Percentiles rank a stretch among this genome's conserved stretches.
phyloP scores from a whole-genome alignment of 2,329 filamentous ascomycete genomes.

The Fusarium piperis region DNA sequence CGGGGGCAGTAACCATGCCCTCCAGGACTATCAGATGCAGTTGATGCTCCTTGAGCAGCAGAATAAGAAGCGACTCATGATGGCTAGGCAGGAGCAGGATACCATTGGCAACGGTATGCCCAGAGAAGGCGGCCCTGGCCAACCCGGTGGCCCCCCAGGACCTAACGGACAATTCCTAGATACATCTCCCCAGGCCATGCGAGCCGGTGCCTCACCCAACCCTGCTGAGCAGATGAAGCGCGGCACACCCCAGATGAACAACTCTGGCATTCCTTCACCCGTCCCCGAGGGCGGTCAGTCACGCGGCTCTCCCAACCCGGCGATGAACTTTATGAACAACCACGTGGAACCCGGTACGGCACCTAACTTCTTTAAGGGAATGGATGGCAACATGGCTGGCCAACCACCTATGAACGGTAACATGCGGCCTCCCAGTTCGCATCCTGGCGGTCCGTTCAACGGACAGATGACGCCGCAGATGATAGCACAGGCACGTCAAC shows the following conservation, averaged over 20 bases:
- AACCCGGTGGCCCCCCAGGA: slow-evolving; percentile 62
- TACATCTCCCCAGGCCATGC: slow-evolving; percentile 74
- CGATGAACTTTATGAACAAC: slow-evolving; percentile 70
- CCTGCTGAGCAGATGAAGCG: slow-evolving; percentile 83
- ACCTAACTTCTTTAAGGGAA: slow-evolving; percentile 68
- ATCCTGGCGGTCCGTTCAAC: slow-evolving; percentile 68
- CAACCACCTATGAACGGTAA: slow-evolving; percentile 68
- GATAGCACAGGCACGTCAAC: slow-evolving; percentile 57
- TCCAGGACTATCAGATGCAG: slow-evolving; percentile 91
- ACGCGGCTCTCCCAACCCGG: slow-evolving; percentile 70
- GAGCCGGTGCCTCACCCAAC: slow-evolving; percentile 78
- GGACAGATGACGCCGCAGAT: slow-evolving; percentile 70
- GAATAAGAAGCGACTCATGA: slow-evolving; percentile 86
- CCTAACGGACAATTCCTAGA: slow-evolving; percentile 74
- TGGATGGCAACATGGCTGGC: slow-evolving; percentile 56
- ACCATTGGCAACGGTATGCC: slow-evolving; percentile 58
- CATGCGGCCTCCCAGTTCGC: slow-evolving; percentile 74
- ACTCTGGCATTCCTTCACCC: slow-evolving; percentile 74
- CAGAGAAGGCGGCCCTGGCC: slow-evolving; percentile 62
- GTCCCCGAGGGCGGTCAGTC: slow-evolving; percentile 75
- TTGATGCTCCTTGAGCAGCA: slow-evolving; percentile 87
- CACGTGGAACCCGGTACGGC: slow-evolving; percentile 71
- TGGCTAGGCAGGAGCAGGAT: slow-evolving; percentile 84
- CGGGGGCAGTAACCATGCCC: slow-evolving; percentile 75
- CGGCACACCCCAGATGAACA: slow-evolving; percentile 77